Base-by-base conservation (phyloP, 805 yeast genomes). In the Sungouiozyma intestinalis region DNA sequence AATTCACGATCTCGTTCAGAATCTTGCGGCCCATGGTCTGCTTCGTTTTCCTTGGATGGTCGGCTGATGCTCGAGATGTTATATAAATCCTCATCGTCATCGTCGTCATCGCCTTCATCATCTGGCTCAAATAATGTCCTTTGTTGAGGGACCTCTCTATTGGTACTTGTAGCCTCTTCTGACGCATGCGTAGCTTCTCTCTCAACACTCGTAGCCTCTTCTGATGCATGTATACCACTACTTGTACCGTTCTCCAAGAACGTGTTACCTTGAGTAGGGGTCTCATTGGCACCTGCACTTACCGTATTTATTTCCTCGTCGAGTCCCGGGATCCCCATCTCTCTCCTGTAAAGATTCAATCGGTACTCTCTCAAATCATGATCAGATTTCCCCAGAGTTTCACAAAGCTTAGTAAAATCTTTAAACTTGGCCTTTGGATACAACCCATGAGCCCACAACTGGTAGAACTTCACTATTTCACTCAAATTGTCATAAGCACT, bases 381-480 rank as follows among this genome's bases (percentile, higher is more conserved):
- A 17, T 72, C 62, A 4, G 55, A 58, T 47, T 58, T 61, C 13
- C 83, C 79, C 35, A 76, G 68, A 14, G 68, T 62, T 34, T 71
- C 66, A 39, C 79, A 60, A 49, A 81, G 60, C 18, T 69, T 66
- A 1, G 81, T 62, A 52, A 87, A 79, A 57, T 85, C 94, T 38
- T 67, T 66, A 49, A 87, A 84, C 47, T 75, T 79, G 14, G 92
- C 85, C 63, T 81, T 83, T 3, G 96, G 94, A 54, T 73, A 85
- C 33, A 86, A 52, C 17, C 72, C 66, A 57, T 83, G 90, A 1
- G 81, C 86, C 88, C 90, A 83, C 29, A 78, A 52, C 59, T 81
- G 86, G 57, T 81, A 83, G 32, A 72, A 66, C 24, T 69, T 69
- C 6, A 81, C 57, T 5, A 83, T 56, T 19, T 51, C 47, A 2